Evolutionary conservation across 345 rosid genomes (phyloP), one percentile per base, ranked within the genome.

Genomic region (Heritiera littoralis): DNA sequence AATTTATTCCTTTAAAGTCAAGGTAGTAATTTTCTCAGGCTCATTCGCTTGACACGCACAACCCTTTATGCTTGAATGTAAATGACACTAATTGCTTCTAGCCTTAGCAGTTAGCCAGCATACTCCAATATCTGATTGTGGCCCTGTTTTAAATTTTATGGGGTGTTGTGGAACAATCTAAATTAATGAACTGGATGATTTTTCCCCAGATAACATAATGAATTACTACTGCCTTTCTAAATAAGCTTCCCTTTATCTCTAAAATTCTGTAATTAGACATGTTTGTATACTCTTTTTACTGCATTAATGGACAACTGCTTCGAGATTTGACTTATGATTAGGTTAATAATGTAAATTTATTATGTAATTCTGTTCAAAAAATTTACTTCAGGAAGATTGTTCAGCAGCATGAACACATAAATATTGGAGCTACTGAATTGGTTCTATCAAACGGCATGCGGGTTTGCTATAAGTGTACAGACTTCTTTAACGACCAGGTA

Each of bases 401-500:
- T 60, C 80, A 84, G 80, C 93, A 86, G 88, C 78, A 81, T 81
- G 94, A 91, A 75, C 85, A 90, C 82, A 59, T 90, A 83, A 88
- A 88, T 80, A 83, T 94, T 78, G 94, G 91, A 79, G 98, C 92
- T 83, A 88, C 91, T 56, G 98, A 94, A 78, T 75, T 94, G 76
- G 78, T 90, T 52, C 81, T 92, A 82, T 92, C 98, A 80, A 94
- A 94, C 83, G 98, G 97, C 80, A 89, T 92, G 92, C 84, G 89
- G 76, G 87, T 92, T 79, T 94, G 94, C 85, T 94, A 89, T 76
- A 92, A 94, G 84, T 84, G 89, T 20, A 94, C 98, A 9, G 93
- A 94, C 84, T 91, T 90, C 84, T 90, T 89, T 84, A 91, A 94
- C 75, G 98, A 94, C 83, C 97, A 94, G 98, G 98, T 94, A 85